Conservation (phyloP, 495 filamentous ascomycete species). For the Talaromyces ruber region DNA sequence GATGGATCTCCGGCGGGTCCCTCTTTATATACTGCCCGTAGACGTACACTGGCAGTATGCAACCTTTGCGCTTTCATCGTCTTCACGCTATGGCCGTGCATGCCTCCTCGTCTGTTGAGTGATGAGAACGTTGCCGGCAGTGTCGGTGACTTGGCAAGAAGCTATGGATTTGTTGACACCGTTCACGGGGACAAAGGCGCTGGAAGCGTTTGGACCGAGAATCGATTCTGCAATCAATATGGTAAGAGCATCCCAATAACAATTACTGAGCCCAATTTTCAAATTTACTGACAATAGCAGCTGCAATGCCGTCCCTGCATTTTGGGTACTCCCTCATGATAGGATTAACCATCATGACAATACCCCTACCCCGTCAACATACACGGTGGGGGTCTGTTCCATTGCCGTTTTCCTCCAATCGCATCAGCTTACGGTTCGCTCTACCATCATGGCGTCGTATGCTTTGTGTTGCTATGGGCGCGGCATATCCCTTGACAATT, state of each 20-base stretch:
- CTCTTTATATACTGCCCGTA: constrained; percentile 47
- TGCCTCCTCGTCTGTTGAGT: constrained; percentile 66
- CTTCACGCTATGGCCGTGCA: constrained; percentile 72
- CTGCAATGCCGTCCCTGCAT: constrained; percentile 74
- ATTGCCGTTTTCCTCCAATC: constrained; percentile 13
- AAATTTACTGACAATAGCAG: too few species aligned
- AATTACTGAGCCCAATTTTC: too few species aligned
- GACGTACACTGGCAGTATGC: constrained; percentile 65
- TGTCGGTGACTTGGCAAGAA: constrained; percentile 38
- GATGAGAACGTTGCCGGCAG: constrained; percentile 35
- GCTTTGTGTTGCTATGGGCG: constrained; percentile 40
- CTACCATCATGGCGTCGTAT: constrained; percentile 37
- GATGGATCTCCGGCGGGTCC: constrained; percentile 38
- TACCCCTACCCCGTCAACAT: constrained; percentile 35
- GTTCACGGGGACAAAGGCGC: constrained; percentile 58
- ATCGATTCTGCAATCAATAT: constrained; percentile 60
- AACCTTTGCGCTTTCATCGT: constrained; percentile 71
- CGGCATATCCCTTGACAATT: constrained; percentile 57
- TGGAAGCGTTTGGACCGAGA: constrained; percentile 64
- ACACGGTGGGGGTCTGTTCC: constrained; percentile 11
- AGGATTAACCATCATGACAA: constrained; percentile 55
- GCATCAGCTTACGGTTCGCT: constrained; percentile 13
- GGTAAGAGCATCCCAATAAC: constrained; percentile 23
- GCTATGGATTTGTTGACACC: constrained; percentile 67
- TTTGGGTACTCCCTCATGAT: constrained; percentile 75